Base-by-base conservation (phyloP, 345 rosid genomes). In the Bruguiera gymnorhiza region DNA sequence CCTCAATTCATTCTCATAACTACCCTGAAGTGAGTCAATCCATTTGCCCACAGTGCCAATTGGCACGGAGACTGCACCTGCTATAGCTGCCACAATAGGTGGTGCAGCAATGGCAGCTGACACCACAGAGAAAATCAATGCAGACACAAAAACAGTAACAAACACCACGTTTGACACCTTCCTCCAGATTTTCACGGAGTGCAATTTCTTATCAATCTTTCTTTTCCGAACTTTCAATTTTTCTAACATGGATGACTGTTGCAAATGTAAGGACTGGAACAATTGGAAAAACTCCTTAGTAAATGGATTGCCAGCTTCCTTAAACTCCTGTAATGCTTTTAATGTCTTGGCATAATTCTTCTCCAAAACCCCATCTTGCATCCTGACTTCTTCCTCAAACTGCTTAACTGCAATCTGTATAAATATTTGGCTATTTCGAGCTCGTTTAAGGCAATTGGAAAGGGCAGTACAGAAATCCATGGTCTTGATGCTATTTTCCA, bases 101-200 rank as follows among this genome's bases (percentile, higher is more conserved):
- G 97, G 97, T 10, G 91, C 92, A 27, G 96, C 84, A 67, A 89
- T 67, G 7, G 97, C 90, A 59, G 93, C 97, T 65, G 98, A 97
- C 70, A 89, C 95, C 24, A 94, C 96, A 0, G 98, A 88, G 80
- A 91, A 80, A 58, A 91, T 85, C 80, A 91, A 70, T 6, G 88
- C 91, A 27, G 97, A 83, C 21, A 94, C 83, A 46, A 91, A 86
- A 3, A 85, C 83, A 5, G 97, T 71, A 6, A 83, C 89, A 62
- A 94, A 91, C 68, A 94, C 73, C 58, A 89, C 87, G 63, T 91
- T 89, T 0, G 98, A 80, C 48, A 94, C 82, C 71, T 77, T 91
- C 84, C 79, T 82, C 98, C 97, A 91, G 66, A 86, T 70, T 80
- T 88, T 87, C 80, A 84, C 37, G 5, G 83, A 75, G 70, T 74